Conservation (phyloP, 1,284 basidiomycete genomes). For the Mycosarcoma mackinlayi region DNA sequence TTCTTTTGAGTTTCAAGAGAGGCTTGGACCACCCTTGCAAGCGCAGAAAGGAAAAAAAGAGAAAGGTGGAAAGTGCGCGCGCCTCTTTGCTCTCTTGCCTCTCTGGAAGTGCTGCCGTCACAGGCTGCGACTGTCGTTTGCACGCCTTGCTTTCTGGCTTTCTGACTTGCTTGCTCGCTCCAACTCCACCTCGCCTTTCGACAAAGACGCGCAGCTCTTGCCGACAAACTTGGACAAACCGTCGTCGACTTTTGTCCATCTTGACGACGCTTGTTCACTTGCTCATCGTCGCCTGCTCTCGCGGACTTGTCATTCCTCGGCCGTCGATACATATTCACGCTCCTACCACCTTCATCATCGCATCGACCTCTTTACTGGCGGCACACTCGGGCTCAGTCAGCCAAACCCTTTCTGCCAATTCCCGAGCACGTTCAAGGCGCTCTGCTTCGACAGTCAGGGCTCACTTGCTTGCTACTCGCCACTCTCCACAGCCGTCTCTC, state of each 20-base stretch:
- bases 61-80: background rate
- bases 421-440: background rate
- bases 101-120: too few species aligned
- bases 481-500: too few species aligned
- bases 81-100: background rate
- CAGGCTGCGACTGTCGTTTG: background rate
- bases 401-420: background rate
- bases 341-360: slow-evolving; percentile 12
- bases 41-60: background rate
- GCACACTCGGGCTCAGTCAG: slow-evolving; percentile 2
- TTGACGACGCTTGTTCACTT: background rate
- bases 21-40: slow-evolving; percentile 1
- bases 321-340: background rate
- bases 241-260: slow-evolving; percentile 3
- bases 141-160: background rate
- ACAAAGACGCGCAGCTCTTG: background rate
- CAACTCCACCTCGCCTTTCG: slow-evolving; percentile 15
- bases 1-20: too few species aligned
- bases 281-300: background rate
- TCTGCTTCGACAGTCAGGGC: background rate
- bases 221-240: background rate
- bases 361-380: slow-evolving; percentile 1
- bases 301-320: background rate
- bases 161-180: slow-evolving; percentile 9
- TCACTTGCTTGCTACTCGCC: too few species aligned